Conservation (phyloP, 305 asterid species). For the Solanum hybrid region DNA sequence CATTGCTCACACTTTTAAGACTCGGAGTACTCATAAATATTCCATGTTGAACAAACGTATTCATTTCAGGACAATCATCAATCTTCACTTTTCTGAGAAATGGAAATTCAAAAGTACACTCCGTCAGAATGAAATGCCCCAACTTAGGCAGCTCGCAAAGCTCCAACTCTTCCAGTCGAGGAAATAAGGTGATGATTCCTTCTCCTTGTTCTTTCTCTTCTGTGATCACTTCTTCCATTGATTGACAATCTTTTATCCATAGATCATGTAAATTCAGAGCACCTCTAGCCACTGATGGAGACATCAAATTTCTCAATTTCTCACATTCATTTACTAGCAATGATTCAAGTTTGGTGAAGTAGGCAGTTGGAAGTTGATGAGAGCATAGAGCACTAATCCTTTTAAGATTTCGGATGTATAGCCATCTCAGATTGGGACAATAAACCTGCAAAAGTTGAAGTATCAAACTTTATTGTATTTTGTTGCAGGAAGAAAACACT, state of each 20-base stretch:
- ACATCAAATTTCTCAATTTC: not conserved
- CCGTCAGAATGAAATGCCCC: too few species aligned
- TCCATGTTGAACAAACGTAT: too few species aligned
- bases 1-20: too few species aligned
- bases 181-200: not conserved
- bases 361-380: not conserved
- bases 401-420: fast-evolving
- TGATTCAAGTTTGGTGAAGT: not conserved
- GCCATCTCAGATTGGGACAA: too few species aligned
- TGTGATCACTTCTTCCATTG: not conserved
- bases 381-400: not conserved
- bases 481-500: too few species aligned
- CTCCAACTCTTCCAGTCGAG: not conserved
- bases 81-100: fast-evolving
- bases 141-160: fast-evolving
- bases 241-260: fast-evolving
- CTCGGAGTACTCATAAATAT: too few species aligned
- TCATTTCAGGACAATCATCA: too few species aligned
- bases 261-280: not conserved
- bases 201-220: not conserved
- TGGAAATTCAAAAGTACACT: fast-evolving
- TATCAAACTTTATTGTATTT: too few species aligned
- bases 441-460: too few species aligned
- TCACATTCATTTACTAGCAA: fast-evolving
- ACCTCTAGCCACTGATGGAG: not conserved